Evolutionary conservation across 495 filamentous ascomycete genomes (phyloP), one percentile per base, ranked within the genome.

Genomic region (Evansstolkia leycettana): DNA sequence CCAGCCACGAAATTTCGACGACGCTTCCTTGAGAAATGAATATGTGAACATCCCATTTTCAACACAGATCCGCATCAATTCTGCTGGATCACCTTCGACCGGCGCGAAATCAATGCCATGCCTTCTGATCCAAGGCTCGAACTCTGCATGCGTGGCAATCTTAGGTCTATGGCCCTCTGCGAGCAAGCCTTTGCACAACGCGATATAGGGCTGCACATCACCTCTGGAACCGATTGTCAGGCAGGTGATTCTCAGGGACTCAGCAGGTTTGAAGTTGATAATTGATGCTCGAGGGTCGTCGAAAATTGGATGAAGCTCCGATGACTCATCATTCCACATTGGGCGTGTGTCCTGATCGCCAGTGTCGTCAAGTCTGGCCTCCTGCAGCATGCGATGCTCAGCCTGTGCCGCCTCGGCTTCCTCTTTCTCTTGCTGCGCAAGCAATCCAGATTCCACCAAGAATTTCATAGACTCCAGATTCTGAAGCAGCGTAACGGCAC

Each of bases 21-120:
- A 85, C 16, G 87, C 89, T 54, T 94, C 84, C 46, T 67, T 78
- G 24, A 98, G 62, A 60, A 98, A 98, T 2, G 80, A 80, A 36
- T 79, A 84, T 1, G 90, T 96, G 52, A 98, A 98, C 71, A 95
- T 95, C 41, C 90, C 90, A 52, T 96, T 84, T 47, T 96, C 85
- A 9, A 96, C 86, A 51, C 90, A 98, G 15, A 96, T 79, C 9
- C 80, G 70, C 87, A 98, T 95, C 15, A 98, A 68, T 54, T 96
- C 87, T 30, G 80, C 84, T 14, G 90, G 90, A 51, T 98, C 88
- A 18, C 90, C 90, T 32, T 80, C 85, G 0, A 98, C 82, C 3
- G 76, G 75, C 7, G 71, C 75, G 57, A 94, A 98, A 42, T 87
- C 85, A 54, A 98, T 96, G 2, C 92, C 90, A 57, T 95, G 83